Base-by-base conservation (phyloP, 495 filamentous ascomycete species). In the Penicillium tannophilum region DNA sequence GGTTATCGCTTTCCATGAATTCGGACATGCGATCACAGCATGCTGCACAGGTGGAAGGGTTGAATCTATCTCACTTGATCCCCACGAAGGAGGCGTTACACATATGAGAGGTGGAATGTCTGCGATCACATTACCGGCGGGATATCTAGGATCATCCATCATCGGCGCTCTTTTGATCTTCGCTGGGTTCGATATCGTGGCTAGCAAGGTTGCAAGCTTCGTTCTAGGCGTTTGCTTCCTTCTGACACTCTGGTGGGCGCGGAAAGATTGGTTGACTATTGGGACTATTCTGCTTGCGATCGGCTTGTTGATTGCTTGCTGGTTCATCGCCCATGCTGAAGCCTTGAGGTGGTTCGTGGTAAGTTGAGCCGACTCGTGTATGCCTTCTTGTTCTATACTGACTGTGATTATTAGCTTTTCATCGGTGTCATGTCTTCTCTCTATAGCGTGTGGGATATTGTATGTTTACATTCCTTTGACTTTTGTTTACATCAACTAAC, bases 401-500 rank as follows among this genome's bases (percentile, higher is more conserved):
- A 61, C 43, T 10, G 0, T 4, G 0, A 12, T 14, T 8, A 17
- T 12, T 50, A 79, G 68, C 79, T 93, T 31, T 92, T 92, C 62
- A 91, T 93, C 56, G 90, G 88, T 16, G 88, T 92, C 51, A 92
- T 92, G 89, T 85, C 81, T 20, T 82, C 80, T 14, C 78, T 91
- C 11, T 92, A 92, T 65, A 89, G 86, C 61, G 89, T 89, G 28
- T 92, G 89, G 89, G 89, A 92, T 83, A 92, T 92, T 69, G 86
- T 88, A 69, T 75, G 86, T 74, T 43, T 12, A 1, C 9, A 23
- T 24, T 10, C 24, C 33, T 26, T 23, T 16, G 9, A 20, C 10
- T 4, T 30, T 7, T 46, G 26, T 6, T 10, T 14, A 14, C 30
- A n/a, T 4, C 11, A 19, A 46, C 58, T 60, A 51, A 60, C 28